Conservation (phyloP, 2,329 filamentous ascomycete genomes). For the Aspergillus sergii region DNA sequence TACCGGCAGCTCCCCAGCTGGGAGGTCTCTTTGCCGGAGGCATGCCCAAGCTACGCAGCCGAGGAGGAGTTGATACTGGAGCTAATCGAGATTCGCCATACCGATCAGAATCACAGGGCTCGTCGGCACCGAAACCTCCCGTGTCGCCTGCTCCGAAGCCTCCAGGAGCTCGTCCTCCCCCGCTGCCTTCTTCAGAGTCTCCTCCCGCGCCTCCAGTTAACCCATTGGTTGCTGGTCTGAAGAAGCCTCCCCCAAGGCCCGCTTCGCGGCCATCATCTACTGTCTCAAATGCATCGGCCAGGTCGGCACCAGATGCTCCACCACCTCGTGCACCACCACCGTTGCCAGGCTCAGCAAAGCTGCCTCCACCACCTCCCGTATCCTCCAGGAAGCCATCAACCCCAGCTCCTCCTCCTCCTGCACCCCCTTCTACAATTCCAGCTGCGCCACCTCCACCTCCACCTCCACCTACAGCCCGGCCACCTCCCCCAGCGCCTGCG, state of each 20-base stretch:
- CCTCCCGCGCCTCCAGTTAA: conserved; percentile 56
- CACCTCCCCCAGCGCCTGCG: conserved; percentile 41
- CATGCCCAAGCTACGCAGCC: conserved; percentile 93
- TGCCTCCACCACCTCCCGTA: conserved; percentile 61
- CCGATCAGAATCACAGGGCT: conserved; percentile 74
- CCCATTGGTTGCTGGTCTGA: conserved; percentile 56
- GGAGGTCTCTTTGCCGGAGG: conserved; percentile 88
- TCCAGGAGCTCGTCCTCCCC: conserved; percentile 56
- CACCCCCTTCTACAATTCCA: conserved; percentile 46
- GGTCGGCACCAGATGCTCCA: conserved; percentile 47
- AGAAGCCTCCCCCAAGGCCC: conserved; percentile 58
- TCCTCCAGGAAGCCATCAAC: conserved; percentile 60
- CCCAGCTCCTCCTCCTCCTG: conserved; percentile 48
- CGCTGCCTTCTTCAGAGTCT: conserved; percentile 52
- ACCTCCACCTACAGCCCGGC: conserved; percentile 44
- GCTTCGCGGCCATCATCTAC: conserved; percentile 62
- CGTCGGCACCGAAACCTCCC: conserved; percentile 39
- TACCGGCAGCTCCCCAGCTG: conserved; percentile 73
- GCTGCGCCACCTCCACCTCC: conserved; percentile 48
- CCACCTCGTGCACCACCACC: conserved; percentile 69
- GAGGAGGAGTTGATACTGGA: conserved; percentile 77
- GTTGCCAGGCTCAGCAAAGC: conserved; percentile 47
- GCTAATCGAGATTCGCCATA: conserved; percentile 73
- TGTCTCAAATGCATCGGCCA: conserved; percentile 59
- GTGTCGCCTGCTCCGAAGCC: conserved; percentile 44